Base-by-base conservation (phyloP, 2,329 filamentous ascomycete species). In the Rhynchosporium agropyri region DNA sequence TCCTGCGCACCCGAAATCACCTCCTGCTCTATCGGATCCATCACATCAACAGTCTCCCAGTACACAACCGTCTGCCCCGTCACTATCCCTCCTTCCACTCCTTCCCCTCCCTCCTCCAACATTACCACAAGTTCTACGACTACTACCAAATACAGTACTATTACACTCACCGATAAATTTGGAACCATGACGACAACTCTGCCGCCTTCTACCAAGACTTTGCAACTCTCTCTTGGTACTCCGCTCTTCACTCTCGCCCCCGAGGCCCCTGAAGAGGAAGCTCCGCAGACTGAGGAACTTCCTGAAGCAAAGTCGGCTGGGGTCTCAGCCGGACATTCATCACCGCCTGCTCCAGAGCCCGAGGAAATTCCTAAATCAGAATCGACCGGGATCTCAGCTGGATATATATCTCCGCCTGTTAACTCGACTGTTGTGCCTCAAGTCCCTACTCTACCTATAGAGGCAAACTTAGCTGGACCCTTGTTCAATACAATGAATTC, bases 1-100 rank as follows among this genome's bases (percentile, higher is more conserved):
- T 53, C 50, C 50, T 53, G 50, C 50, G 3, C 31, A 7, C 31
- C 50, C 6, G 6, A 38, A 8, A 53, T 38, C 8, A 12, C 33
- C 15, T 38, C 36, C 12, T 53, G 50, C n/a, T n/a, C 31, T n/a
- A 38, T 53, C 33, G 50, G 50, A 31, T 53, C 50, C 7, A 9
- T 53, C 33, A 38, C 50, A 12, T 38, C 50, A 20, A 53, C 50
- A 6, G n/a, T 36, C 15, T 53, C 50, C 13, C 31, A 20, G 15
- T 54, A 54, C n/a, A 54, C 51, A 26, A 53, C 49, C 10, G 20
- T 38, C 15, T 53, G 49, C 12, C 49, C 49, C 12, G 4, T 53
- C 29, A 13, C 31, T 9, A 29, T 33, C 4, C 33, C 49, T 6
- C 15, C 49, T 53, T 4, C 31, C 6, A 26, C 33, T n/a, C 8